These are phyloP conservation scores for Fomitopsis pinicola DNA, from an alignment of 1,284 basidiomycete genomes.

Conservation along the genomic window DNA sequence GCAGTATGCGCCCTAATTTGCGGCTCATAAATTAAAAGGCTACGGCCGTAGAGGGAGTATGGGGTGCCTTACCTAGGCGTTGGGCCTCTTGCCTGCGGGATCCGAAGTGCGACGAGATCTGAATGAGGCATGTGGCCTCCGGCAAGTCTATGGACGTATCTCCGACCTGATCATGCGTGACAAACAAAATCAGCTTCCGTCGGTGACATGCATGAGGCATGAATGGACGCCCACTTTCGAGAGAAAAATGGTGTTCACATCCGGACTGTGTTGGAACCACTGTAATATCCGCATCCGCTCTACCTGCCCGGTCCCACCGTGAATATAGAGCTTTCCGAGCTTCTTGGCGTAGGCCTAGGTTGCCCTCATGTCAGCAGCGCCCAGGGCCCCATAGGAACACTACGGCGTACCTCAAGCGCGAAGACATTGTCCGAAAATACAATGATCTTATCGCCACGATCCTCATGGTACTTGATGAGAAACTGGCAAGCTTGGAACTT, in stretches of 20 bases:
- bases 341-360: slow-evolving; percentile 90
- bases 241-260: slow-evolving; percentile 97
- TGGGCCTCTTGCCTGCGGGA: slow-evolving; percentile 98
- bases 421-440: slow-evolving; percentile 99
- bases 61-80: slow-evolving; percentile 64
- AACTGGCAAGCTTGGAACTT: slow-evolving; percentile 99
- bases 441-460: slow-evolving; percentile 97
- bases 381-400: slow-evolving; percentile 3
- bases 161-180: slow-evolving; percentile 65
- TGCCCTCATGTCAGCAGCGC: background rate
- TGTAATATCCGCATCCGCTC: slow-evolving; percentile 95
- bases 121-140: slow-evolving; percentile 98
- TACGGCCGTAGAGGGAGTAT: background rate
- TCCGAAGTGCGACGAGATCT: slow-evolving; percentile 99
- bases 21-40: background rate
- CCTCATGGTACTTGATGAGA: slow-evolving; percentile 97
- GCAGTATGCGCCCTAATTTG: slow-evolving; percentile 80
- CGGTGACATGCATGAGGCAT: background rate
- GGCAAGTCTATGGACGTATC: slow-evolving; percentile 99
- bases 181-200: slow-evolving; percentile 5
- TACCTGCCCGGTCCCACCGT: slow-evolving; percentile 93
- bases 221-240: slow-evolving; percentile 66
- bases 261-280: slow-evolving; percentile 94
- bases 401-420: slow-evolving; percentile 77
- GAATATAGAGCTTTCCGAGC: slow-evolving; percentile 92